These are phyloP conservation scores for Adansonia digitata DNA, from an alignment of 345 rosid genomes.

Conservation along the genomic window DNA sequence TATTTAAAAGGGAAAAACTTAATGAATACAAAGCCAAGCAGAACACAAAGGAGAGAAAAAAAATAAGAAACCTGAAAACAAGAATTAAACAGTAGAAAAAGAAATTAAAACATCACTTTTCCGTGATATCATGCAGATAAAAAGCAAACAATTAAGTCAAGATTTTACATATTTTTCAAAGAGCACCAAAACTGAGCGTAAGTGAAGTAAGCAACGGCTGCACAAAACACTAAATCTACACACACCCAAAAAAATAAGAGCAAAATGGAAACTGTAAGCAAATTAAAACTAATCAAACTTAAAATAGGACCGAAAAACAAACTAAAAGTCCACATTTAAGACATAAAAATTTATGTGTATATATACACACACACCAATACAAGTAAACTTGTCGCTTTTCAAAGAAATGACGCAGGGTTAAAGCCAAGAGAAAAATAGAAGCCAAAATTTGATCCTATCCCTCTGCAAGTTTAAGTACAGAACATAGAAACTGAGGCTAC, in stretches of 20 bases:
- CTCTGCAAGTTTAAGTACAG: neutral
- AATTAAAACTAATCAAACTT: neutral
- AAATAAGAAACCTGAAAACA: neutral
- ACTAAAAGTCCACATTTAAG: no score
- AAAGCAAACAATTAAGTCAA: neutral
- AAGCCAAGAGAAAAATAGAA: neutral
- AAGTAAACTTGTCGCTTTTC: neutral
- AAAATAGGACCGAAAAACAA: neutral
- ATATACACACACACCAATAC: neutral
- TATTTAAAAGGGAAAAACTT: neutral
- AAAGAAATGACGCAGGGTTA: neutral
- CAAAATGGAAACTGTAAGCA: neutral
- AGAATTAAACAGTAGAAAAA: neutral
- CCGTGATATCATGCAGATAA: neutral
- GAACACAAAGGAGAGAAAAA: neutral
- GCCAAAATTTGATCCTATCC: neutral
- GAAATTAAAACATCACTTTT: neutral
- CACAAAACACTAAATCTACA: neutral
- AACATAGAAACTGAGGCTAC: neutral
- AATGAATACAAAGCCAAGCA: neutral
- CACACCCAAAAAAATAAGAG: neutral
- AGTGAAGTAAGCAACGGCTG: neutral
- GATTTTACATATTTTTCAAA: neutral
- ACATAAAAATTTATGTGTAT: no score
- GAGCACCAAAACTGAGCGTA: neutral